Evolutionary conservation across 306 rosid species (phyloP).

Genomic region (Carpinus viminea): DNA sequence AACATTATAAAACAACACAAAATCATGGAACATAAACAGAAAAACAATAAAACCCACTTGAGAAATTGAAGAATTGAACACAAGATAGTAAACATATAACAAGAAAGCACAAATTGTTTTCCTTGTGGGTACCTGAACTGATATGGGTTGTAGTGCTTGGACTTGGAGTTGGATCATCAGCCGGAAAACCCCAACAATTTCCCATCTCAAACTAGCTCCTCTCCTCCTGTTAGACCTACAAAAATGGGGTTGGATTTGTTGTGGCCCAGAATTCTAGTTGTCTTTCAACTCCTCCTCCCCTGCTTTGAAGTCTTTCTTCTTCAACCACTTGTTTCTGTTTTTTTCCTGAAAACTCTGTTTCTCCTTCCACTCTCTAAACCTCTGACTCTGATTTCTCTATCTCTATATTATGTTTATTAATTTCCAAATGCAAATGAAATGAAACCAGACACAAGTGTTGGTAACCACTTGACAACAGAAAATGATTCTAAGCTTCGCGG

Average conservation of each 20-base stretch:
- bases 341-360: neutral
- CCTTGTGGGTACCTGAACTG: slow-evolving; percentile 41
- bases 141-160: slow-evolving; percentile 49
- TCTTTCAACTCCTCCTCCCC: neutral
- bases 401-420: no score
- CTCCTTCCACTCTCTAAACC: neutral
- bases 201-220: slow-evolving; percentile 53
- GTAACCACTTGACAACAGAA: neutral
- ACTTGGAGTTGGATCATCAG: slow-evolving; percentile 33
- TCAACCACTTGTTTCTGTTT: neutral
- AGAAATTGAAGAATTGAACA: slow-evolving; percentile 5
- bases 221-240: slow-evolving; percentile 6
- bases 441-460: neutral
- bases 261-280: neutral
- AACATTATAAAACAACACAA: neutral
- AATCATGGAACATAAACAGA: neutral
- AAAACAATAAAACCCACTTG: slow-evolving; percentile 18
- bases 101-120: neutral
- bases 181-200: slow-evolving; percentile 70
- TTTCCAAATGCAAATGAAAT: no score
- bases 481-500: slow-evolving; percentile 2
- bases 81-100: neutral
- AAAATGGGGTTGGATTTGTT: neutral
- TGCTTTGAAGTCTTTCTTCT: neutral
- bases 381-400: neutral